phyloP scores from a whole-genome alignment of 1,284 basidiomycete genomes.

The Agaricales sp. region DNA sequence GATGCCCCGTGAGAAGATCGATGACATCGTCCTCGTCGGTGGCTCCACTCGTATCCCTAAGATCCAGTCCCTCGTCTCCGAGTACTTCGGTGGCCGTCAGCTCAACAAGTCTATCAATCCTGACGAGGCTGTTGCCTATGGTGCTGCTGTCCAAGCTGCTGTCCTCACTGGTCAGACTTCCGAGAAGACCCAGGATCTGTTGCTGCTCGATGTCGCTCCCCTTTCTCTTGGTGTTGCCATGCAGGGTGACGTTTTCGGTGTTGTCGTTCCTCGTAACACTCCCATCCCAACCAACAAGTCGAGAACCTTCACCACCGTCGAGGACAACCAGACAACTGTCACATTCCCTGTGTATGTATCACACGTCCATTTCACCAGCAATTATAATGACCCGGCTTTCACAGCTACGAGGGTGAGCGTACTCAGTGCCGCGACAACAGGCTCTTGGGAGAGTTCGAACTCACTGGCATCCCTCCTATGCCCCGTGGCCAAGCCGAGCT shows the following conservation, averaged over 20 bases:
- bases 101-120: constrained; percentile 99
- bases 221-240: constrained; percentile 96
- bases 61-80: constrained; percentile 96
- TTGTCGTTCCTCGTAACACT: constrained; percentile 95
- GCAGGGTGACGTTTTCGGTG: constrained; percentile 96
- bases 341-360: constrained; percentile 84
- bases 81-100: constrained; percentile 95
- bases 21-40: constrained; percentile 99
- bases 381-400: constrained; percentile 6
- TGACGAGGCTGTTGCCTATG: constrained; percentile 91
- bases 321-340: constrained; percentile 98
- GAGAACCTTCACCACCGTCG: constrained; percentile 91
- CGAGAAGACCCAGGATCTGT: constrained; percentile 90
- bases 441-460: constrained; percentile 95
- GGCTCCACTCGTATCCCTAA: constrained; percentile 99
- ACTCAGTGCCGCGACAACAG: constrained; percentile 96
- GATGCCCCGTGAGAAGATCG: constrained; percentile 94
- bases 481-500: constrained; percentile 94
- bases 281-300: constrained; percentile 97
- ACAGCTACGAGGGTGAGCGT: constrained; percentile 90
- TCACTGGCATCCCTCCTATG: constrained; percentile 94
- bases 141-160: constrained; percentile 95
- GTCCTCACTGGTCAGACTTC: constrained; percentile 94
- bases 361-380: too few relatives aligned
- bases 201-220: constrained; percentile 93